Base-by-base conservation (phyloP, 2,329 filamentous ascomycete species). In the Leptosphaerulina australis region DNA sequence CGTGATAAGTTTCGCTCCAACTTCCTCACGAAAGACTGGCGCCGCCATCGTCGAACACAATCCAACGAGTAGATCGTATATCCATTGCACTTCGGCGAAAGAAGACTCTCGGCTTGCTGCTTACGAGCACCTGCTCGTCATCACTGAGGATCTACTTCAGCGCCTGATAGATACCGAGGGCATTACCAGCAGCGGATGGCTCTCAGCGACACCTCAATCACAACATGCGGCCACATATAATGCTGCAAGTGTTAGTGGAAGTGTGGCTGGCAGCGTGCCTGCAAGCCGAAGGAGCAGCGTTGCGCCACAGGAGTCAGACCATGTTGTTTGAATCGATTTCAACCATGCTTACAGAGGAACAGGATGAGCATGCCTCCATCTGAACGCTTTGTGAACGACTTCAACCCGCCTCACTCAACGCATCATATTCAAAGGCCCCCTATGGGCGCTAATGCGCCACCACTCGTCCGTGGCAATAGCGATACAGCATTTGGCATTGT, bases 31-130 rank as follows among this genome's bases (percentile, higher is more conserved):
- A 58, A 68, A 62, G 59, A 68, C 67, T 52, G 66, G 57, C 43
- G 69, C 68, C 55, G 68, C 66, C 50, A 69, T 71, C 55, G 65
- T 72, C 53, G 69, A 72, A 54, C 69, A 72, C 61, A 68, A 66
- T 58, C 64, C 63, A 31, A 63, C 55, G 40, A 67, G 64, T 60
- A 67, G 63, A 44, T 69, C 68, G 7, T 72, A 63, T 47, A 56
- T 71, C 6, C 69, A 72, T 50, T 71, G 68, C 47, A 58, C 56
- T 26, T 69, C 65, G 15, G 67, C 69, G 5, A 67, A 67, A 17
- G 69, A 72, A 44, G 47, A 59, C 26, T 63, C 67, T 0, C 61
- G 69, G 5, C 51, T 67, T 10, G 65, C 62, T 30, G 69, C 69
- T 5, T 29, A 66, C 21, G 68, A 72, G 36, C 69, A 71, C 30